A percentile compares a stretch with the other conserved stretches of the same genome.
Evolutionary conservation across 2,329 filamentous ascomycete species (phyloP).

Genomic region (Ophiostoma montium): DNA sequence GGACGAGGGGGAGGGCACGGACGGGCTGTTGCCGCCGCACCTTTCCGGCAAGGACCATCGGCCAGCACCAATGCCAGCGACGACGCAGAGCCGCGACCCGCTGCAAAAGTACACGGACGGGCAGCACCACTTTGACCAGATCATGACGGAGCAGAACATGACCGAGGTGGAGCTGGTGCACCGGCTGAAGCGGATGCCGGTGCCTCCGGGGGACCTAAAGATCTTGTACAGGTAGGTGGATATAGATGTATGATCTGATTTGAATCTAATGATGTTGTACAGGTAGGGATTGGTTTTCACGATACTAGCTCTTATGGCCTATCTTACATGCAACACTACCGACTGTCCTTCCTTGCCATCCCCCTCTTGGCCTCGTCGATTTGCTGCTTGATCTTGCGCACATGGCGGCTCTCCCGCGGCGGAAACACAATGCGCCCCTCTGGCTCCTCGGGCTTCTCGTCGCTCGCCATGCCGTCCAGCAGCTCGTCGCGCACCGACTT

Average conservation of each 20-base stretch:
- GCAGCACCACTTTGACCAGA: conserved; percentile 65
- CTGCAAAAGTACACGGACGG: conserved; percentile 61
- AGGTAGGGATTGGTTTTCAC: too few species aligned
- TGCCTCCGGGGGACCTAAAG: conserved; percentile 37
- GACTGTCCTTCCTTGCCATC: neutral
- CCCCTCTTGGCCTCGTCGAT: conserved; percentile 5
- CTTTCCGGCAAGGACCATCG: too few species aligned
- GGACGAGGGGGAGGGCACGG: conserved; percentile 5
- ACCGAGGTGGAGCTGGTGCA: conserved; percentile 57
- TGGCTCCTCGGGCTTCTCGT: neutral
- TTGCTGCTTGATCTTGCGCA: conserved; percentile 13
- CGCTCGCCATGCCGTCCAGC: neutral
- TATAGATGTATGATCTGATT: too few species aligned
- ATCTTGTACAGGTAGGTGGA: conserved; percentile 41
- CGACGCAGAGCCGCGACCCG: conserved; percentile 27
- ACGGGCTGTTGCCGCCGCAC: too few species aligned
- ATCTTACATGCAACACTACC: too few species aligned
- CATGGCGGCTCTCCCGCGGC: neutral
- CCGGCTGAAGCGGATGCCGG: conserved; percentile 44
- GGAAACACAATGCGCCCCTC: conserved; percentile 13
- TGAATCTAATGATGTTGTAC: neutral
- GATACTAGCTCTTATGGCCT: too few species aligned
- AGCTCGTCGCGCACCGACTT: conserved; percentile 19
- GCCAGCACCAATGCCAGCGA: neutral
- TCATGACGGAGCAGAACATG: conserved; percentile 61